Evolutionary conservation across 2,329 filamentous ascomycete genomes (phyloP).

Genomic region (Exophiala sp.): DNA sequence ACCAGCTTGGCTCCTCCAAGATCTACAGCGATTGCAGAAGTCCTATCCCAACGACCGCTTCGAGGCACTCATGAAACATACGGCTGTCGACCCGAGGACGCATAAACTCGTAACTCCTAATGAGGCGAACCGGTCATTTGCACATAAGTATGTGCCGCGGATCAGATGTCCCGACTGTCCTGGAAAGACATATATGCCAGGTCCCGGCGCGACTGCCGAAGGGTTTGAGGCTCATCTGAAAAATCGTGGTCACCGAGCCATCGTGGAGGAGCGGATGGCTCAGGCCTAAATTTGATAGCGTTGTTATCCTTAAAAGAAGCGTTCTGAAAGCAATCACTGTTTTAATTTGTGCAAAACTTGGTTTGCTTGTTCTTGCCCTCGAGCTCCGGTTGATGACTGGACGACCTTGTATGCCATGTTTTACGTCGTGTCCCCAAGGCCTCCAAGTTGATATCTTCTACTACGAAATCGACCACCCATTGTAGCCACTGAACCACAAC

Average conservation of each 20-base stretch:
- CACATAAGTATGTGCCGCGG: slow-evolving; percentile 79
- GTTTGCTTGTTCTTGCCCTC: background rate
- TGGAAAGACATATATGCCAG: slow-evolving; percentile 87
- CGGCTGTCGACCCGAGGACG: slow-evolving; percentile 70
- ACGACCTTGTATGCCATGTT: too few relatives aligned
- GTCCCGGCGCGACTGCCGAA: slow-evolving; percentile 75
- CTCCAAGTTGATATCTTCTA: too few relatives aligned
- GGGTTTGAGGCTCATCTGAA: slow-evolving; percentile 93
- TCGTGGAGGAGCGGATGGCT: slow-evolving; percentile 56
- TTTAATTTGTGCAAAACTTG: background rate
- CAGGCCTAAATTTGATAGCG: slow-evolving; percentile 23
- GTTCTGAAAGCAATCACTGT: background rate
- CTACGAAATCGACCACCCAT: too few relatives aligned
- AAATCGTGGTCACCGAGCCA: slow-evolving; percentile 74
- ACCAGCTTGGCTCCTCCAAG: slow-evolving; percentile 76
- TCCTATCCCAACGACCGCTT: slow-evolving; percentile 78
- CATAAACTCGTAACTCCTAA: slow-evolving; percentile 59
- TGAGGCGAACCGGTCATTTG: slow-evolving; percentile 56
- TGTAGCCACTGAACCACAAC: too few relatives aligned
- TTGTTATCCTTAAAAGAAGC: background rate
- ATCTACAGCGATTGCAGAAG: slow-evolving; percentile 67
- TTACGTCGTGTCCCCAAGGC: too few relatives aligned
- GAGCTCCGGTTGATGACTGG: too few relatives aligned
- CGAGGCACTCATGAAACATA: slow-evolving; percentile 88
- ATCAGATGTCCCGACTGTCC: slow-evolving; percentile 92